Evolutionary conservation across 768 basidiomycete genomes (phyloP), one percentile per base, ranked within the genome.

Genomic region (Suillus paluster): DNA sequence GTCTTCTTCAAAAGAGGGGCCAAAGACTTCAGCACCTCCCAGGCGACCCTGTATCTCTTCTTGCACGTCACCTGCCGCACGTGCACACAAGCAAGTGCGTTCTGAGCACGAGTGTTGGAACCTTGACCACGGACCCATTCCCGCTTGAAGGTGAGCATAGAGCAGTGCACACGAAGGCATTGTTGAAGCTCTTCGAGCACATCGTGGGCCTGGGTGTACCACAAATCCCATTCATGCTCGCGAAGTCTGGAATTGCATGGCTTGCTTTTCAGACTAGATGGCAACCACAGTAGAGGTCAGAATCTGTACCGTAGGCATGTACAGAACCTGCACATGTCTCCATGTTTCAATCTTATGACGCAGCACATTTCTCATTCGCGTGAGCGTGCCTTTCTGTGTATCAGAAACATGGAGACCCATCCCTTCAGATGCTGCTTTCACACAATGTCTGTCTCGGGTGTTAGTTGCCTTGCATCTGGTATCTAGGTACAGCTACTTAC

Each of bases 191-290:
- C 42, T 30, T 66, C 27, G 12, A 66, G 46, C 4, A 19, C 54
- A 23, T 66, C 53, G 0, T 48, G 21, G n/a, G 64, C 64, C 36
- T 66, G 64, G n/a, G 52, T 65, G n/a, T 25, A 34, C n/a, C 53
- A 53, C 27, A 66, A 36, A 17, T 44, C 25, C 55, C 55, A 56
- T 56, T 39, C 36, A 14, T 56, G 5, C 30, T 2, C 41, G 6
- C 8, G 55, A 17, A 33, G 36, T 21, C 10, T 6, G 36, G 55
- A 4, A 15, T 56, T 19, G 33, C 55, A 33, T 14, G 52, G 52
- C 21, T 33, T 30, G 21, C 33, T 12, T 36, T 44, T n/a, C 27
- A 65, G 17, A 33, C 8, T 41, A 33, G 64, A 64, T 19, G 58
- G 64, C 3, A 64, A 42, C 23, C 12, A 41, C n/a, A 5, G 55